Conservation (phyloP, 345 rosid species). For the Salix exigua region DNA sequence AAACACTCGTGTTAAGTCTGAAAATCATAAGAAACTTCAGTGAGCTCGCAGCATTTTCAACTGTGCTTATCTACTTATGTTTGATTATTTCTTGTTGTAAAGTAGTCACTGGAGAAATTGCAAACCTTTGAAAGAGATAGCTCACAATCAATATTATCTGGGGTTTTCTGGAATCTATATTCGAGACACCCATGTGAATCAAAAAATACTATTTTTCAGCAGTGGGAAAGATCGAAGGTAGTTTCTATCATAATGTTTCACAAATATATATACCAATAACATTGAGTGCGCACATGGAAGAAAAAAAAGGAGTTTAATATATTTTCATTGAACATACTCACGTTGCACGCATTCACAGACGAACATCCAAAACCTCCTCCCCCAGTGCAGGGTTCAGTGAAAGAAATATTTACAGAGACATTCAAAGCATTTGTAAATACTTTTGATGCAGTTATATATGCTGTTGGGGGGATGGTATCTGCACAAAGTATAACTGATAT, state of each 20-base stretch:
- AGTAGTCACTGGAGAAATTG: background rate
- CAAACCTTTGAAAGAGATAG: no score
- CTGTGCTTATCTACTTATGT: background rate
- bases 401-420: constrained; percentile 67
- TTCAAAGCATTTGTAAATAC: constrained; percentile 71
- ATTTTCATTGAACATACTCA: constrained; percentile 55
- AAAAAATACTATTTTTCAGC: background rate
- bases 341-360: constrained; percentile 73
- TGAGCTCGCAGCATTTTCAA: background rate
- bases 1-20: background rate
- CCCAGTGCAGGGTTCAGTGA: constrained; percentile 66
- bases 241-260: background rate
- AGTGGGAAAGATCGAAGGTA: background rate
- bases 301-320: background rate
- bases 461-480: constrained; percentile 84
- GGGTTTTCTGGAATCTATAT: background rate
- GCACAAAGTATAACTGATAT: constrained; percentile 30
- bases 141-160: background rate
- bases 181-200: background rate
- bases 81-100: background rate
- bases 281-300: background rate
- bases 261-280: background rate
- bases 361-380: constrained; percentile 80
- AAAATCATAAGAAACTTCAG: background rate
- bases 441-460: constrained; percentile 51